Conservation (phyloP, 2,329 filamentous ascomycete genomes). For the Akanthomyces dipterigenus region DNA sequence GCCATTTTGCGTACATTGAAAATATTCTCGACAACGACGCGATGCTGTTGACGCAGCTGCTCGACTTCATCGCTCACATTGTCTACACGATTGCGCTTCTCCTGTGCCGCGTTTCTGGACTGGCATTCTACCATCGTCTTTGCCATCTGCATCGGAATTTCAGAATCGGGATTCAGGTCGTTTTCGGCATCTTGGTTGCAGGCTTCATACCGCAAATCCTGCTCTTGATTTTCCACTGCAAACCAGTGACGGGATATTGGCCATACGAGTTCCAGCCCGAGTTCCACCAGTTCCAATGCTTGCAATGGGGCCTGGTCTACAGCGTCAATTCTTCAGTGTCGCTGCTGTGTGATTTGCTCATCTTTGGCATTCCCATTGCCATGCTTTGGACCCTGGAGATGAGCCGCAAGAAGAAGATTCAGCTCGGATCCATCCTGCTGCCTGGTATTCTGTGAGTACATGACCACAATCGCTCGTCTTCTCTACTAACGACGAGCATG, state of each 20-base stretch:
- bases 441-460: slow-evolving; percentile 40
- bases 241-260: slow-evolving; percentile 44
- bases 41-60: slow-evolving; percentile 35
- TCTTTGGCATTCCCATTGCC: slow-evolving; percentile 43
- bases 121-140: slow-evolving; percentile 45
- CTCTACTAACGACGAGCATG: slow-evolving; percentile 1
- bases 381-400: slow-evolving; percentile 41
- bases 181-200: slow-evolving; percentile 30
- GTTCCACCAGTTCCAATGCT: slow-evolving; percentile 33
- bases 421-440: slow-evolving; percentile 40
- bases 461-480: too few relatives aligned
- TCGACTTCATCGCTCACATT: slow-evolving; percentile 45
- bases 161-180: slow-evolving; percentile 27
- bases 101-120: slow-evolving; percentile 43
- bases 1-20: slow-evolving; percentile 38
- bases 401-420: slow-evolving; percentile 36
- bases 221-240: slow-evolving; percentile 45
- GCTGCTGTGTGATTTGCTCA: slow-evolving; percentile 40
- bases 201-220: slow-evolving; percentile 42
- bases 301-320: slow-evolving; percentile 46
- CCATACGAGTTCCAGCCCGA: slow-evolving; percentile 42
- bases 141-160: slow-evolving; percentile 32
- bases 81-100: slow-evolving; percentile 44
- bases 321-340: slow-evolving; percentile 43
- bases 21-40: slow-evolving; percentile 37